phyloP scores from a whole-genome alignment of 1,284 basidiomycete genomes.

The Trichosporon asahii region DNA sequence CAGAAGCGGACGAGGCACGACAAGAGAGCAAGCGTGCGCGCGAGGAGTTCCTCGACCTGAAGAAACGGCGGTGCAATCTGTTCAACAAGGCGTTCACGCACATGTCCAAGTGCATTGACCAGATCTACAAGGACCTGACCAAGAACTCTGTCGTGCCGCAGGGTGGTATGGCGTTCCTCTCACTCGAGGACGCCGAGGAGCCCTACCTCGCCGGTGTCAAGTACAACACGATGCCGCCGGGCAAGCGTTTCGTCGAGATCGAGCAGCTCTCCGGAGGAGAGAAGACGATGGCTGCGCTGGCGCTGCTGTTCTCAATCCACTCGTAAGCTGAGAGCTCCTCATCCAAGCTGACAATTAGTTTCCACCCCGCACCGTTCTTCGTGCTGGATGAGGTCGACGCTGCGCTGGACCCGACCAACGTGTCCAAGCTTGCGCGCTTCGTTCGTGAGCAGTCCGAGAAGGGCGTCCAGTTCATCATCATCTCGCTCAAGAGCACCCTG shows the following conservation, averaged over 20 bases:
- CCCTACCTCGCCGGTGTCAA: constrained; percentile 94
- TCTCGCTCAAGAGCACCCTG: constrained; percentile 67
- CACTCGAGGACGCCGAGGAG: constrained; percentile 95
- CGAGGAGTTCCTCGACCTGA: constrained; percentile 86
- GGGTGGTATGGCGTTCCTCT: constrained; percentile 94
- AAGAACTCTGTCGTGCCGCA: constrained; percentile 87
- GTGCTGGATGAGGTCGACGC: constrained; percentile 98
- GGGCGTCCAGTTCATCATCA: constrained; percentile 90
- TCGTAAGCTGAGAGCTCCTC: constrained; percentile 57
- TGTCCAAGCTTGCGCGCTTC: constrained; percentile 87
- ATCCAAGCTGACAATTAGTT: constrained; percentile 57
- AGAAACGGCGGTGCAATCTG: constrained; percentile 77
- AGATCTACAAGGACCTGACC: constrained; percentile 96
- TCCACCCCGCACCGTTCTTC: constrained; percentile 97
- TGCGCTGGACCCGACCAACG: constrained; percentile 92
- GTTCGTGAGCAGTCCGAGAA: constrained; percentile 67
- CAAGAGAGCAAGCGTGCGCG: constrained; percentile 82
- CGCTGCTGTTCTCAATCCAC: constrained; percentile 93
- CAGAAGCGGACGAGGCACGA: constrained; percentile 58
- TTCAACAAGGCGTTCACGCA: constrained; percentile 97
- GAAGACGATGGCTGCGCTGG: constrained; percentile 95
- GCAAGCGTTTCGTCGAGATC: constrained; percentile 99
- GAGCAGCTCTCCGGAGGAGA: constrained; percentile 97
- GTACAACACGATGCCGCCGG: constrained; percentile 98
- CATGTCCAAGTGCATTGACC: constrained; percentile 89